Evolutionary conservation across 1,284 basidiomycete species (phyloP).

Genomic region (Ceratobasidium sp.): DNA sequence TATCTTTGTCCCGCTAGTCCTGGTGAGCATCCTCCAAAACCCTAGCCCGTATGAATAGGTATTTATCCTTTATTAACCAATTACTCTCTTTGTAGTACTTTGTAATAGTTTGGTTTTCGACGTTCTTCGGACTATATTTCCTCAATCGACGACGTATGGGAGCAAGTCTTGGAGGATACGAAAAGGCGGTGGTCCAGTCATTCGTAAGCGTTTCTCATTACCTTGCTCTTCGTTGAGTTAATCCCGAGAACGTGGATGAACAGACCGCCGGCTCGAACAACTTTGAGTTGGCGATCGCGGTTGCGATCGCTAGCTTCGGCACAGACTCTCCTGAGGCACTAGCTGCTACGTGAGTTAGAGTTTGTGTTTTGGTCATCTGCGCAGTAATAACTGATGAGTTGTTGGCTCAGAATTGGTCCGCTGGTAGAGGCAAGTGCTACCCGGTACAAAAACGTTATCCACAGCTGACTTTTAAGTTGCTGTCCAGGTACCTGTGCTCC

Average conservation of each 20-base stretch:
- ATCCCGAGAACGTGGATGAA: conserved; percentile 46
- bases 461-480: conserved; percentile 18
- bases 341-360: conserved; percentile 65
- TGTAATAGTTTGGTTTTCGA: conserved; percentile 75
- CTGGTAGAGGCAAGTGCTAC: conserved; percentile 68
- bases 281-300: conserved; percentile 83
- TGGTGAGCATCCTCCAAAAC: conserved; percentile 48
- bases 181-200: conserved; percentile 75
- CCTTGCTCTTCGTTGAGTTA: conserved; percentile 60
- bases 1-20: conserved; percentile 79
- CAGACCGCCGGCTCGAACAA: conserved; percentile 62
- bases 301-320: conserved; percentile 82
- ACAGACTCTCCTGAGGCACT: conserved; percentile 77
- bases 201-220: conserved; percentile 52
- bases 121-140: conserved; percentile 68
- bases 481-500: conserved; percentile 69
- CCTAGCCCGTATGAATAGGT: neutral
- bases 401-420: conserved; percentile 63
- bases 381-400: neutral
- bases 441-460: neutral
- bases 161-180: conserved; percentile 63
- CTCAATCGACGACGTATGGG: conserved; percentile 53
- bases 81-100: conserved; percentile 63
- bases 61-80: neutral
- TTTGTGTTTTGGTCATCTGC: neutral